phyloP scores from a whole-genome alignment of 23 red algal species.

The Agarophyton chilense region DNA sequence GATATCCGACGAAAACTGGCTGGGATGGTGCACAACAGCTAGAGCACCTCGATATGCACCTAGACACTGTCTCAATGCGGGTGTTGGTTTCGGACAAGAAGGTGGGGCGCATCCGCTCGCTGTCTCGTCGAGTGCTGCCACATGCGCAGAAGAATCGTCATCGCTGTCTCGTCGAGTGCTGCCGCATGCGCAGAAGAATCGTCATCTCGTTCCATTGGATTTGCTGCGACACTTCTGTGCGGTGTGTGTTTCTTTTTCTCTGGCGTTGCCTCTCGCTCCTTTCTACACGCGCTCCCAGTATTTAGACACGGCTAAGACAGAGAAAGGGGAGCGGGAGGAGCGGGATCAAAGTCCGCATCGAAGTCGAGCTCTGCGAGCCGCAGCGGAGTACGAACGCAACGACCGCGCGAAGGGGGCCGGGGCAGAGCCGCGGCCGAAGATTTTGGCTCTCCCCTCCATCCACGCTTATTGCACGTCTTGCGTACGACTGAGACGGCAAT shows the following conservation, averaged over 20 bases:
- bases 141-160: too few relatives aligned
- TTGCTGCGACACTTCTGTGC: not conserved
- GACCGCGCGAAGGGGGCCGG: too few relatives aligned
- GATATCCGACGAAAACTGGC: too few relatives aligned
- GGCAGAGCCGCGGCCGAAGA: too few relatives aligned
- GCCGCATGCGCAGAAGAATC: too few relatives aligned
- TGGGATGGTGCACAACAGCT: not conserved
- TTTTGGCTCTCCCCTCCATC: too few relatives aligned
- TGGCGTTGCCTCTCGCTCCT: not conserved
- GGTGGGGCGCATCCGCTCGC: not conserved
- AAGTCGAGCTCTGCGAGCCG: not conserved
- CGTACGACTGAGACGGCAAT: not conserved
- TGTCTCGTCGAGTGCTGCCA: not conserved
- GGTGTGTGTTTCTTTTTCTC: not conserved
- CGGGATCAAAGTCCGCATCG: not conserved
- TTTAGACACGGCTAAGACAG: not conserved
- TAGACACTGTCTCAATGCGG: not conserved
- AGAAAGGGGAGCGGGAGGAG: too few relatives aligned
- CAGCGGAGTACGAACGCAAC: not conserved
- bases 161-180: too few relatives aligned
- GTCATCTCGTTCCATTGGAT: not conserved
- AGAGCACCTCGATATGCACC: not conserved
- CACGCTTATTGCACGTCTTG: too few relatives aligned
- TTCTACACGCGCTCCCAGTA: constrained; percentile 27
- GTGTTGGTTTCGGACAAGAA: not conserved